Percentiles rank a stretch among this genome's conserved stretches.
phyloP scores from a whole-genome alignment of 2,329 filamentous ascomycete species.

The Claviceps citrina region DNA sequence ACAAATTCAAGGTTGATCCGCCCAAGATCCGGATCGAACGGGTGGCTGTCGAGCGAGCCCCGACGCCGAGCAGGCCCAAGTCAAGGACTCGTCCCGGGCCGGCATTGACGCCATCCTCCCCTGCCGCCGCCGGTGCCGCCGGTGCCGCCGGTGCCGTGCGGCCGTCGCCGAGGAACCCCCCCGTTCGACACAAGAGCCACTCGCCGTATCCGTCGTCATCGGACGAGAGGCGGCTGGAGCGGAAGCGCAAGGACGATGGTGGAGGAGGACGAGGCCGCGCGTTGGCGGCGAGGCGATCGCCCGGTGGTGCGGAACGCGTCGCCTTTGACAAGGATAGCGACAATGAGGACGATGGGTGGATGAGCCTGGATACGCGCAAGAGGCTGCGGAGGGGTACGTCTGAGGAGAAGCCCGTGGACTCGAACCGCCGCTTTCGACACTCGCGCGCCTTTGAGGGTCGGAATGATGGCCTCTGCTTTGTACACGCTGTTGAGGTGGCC shows the following conservation, averaged over 20 bases:
- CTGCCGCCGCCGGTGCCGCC: slow-evolving; percentile 9
- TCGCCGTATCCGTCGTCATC: slow-evolving; percentile 27
- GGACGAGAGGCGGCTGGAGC: slow-evolving; percentile 22
- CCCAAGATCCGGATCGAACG: slow-evolving; percentile 38
- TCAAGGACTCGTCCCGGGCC: slow-evolving; percentile 17
- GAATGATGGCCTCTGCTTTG: slow-evolving; percentile 29
- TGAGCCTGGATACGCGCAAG: slow-evolving; percentile 32
- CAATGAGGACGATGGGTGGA: slow-evolving; percentile 37
- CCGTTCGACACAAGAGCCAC: slow-evolving; percentile 24
- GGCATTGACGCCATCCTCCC: slow-evolving; percentile 13
- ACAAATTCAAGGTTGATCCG: slow-evolving; percentile 36
- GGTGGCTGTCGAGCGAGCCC: slow-evolving; percentile 27
- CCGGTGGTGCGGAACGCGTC: slow-evolving; percentile 31
- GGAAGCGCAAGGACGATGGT: slow-evolving; percentile 33
- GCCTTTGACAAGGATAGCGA: slow-evolving; percentile 37
- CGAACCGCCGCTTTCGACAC: slow-evolving; percentile 31
- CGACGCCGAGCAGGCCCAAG: slow-evolving; percentile 23
- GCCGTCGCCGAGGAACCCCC: slow-evolving; percentile 25
- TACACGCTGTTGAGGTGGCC: slow-evolving; percentile 44
- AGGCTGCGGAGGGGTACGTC: slow-evolving; percentile 28
- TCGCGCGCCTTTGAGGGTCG: slow-evolving; percentile 29
- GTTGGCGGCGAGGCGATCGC: slow-evolving; percentile 20
- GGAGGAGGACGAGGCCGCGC: slow-evolving; percentile 7
- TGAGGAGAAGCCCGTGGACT: slow-evolving; percentile 28
- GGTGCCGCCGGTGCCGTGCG: too few species aligned